These are phyloP conservation scores for Globisporangium acanthophoron DNA, from an alignment of 352 stramenopile genomes.

Conservation along the genomic window DNA sequence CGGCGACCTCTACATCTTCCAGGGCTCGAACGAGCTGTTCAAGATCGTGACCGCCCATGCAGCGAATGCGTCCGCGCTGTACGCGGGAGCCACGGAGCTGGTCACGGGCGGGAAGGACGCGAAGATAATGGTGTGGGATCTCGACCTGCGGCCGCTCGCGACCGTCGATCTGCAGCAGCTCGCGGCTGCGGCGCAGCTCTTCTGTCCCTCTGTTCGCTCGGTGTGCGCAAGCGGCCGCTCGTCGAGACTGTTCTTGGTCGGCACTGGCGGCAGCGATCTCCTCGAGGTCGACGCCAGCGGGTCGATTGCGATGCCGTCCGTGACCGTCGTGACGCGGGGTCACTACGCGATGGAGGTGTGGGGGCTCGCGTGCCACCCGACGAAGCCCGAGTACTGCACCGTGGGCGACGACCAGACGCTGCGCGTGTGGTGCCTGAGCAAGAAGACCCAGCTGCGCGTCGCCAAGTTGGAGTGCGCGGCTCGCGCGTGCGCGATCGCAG, in stretches of 20 bases:
- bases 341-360: slow-evolving; percentile 80
- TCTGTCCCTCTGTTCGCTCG: slow-evolving; percentile 40
- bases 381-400: slow-evolving; percentile 60
- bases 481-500: slow-evolving; percentile 58
- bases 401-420: slow-evolving; percentile 78
- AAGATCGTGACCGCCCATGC: slow-evolving; percentile 52
- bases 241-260: slow-evolving; percentile 58
- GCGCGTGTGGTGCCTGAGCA: slow-evolving; percentile 69
- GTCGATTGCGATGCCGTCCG: slow-evolving; percentile 3
- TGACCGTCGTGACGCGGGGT: slow-evolving; percentile 38
- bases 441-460: slow-evolving; percentile 33
- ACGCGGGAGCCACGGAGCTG: slow-evolving; percentile 44
- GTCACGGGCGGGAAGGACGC: slow-evolving; percentile 86
- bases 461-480: slow-evolving; percentile 40
- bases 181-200: slow-evolving; percentile 15
- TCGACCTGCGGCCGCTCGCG: slow-evolving; percentile 35
- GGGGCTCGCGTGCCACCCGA: slow-evolving; percentile 73
- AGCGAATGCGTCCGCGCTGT: slow-evolving; percentile 40
- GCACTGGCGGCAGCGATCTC: slow-evolving; percentile 83
- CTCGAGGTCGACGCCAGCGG: slow-evolving; percentile 68
- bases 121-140: slow-evolving; percentile 83
- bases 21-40: slow-evolving; percentile 39
- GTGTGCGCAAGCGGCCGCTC: slow-evolving; percentile 27
- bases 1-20: slow-evolving; percentile 75
- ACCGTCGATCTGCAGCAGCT: slow-evolving; percentile 41